Base-by-base conservation (phyloP, 1,284 basidiomycete species). In the Fomitopsis palustris region DNA sequence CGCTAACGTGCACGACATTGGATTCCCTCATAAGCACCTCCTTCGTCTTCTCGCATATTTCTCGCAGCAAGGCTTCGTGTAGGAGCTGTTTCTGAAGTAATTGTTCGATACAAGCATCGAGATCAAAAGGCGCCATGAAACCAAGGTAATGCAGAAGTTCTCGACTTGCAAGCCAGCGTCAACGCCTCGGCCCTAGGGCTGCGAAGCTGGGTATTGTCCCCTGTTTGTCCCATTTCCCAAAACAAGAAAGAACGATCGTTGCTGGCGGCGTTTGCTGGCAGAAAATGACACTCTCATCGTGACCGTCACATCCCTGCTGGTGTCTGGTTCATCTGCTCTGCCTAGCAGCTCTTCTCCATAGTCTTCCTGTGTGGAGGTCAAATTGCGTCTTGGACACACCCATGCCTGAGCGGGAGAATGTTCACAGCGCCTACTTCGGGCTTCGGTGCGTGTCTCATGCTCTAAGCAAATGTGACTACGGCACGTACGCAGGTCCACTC, bases 11-110 rank as follows among this genome's bases (percentile, higher is more conserved):
- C 14, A 99, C 95, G 60, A 99, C 97, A 71, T 99, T 99, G 64
- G 92, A 95, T 79, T 99, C 97, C 65, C 94, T 82, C 97, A 99
- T 99, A 61, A 99, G 86, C 1, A 99, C 93, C 74, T 98, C 96
- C 73, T 98, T 98, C 31, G 95, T 96, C 78, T 97, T 97, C 70
- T 96, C 95, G 81, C 95, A 98, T 81, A 98, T 96, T 80, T 98
- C 95, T 58, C 95, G 88, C 54, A 98, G 75, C 23, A 97, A 81
- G 2, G 92, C 90, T 76, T 98, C 95, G 68, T 95, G 95, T 4
- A 98, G 81, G 14, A 98, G 85, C 69, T 96, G 94, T 79, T 98
- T 98, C 60, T 88, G 83, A 37, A 95, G 84, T 58, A 97, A 81
- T 70, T 94, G 92, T 70, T 92, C 82, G 74, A 98, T 96, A 75